These are phyloP conservation scores for Raphanus hybrid DNA, from an alignment of 441 rosid genomes.

Conservation along the genomic window DNA sequence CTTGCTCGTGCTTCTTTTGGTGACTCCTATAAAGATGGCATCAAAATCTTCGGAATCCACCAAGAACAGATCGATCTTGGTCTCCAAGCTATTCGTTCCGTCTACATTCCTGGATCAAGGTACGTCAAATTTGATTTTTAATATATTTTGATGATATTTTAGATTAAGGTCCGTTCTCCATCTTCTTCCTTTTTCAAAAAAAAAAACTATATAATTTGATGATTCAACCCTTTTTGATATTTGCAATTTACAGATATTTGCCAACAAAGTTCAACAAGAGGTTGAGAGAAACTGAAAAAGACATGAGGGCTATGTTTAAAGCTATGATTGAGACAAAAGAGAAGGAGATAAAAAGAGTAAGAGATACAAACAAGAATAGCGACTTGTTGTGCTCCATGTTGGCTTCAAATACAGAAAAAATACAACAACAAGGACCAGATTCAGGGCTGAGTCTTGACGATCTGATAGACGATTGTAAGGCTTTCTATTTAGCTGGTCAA, in stretches of 20 bases:
- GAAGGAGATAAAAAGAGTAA: constrained; percentile 38
- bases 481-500: constrained; percentile 70
- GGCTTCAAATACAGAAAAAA: constrained; percentile 46
- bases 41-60: constrained; percentile 41
- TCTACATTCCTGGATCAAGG: constrained; percentile 48
- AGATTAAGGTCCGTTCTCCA: too few species aligned
- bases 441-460: constrained; percentile 47
- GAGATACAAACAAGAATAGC: constrained; percentile 31
- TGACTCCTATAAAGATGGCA: constrained; percentile 38
- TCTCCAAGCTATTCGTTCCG: constrained; percentile 41
- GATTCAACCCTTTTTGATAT: neutral
- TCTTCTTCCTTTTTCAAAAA: too few species aligned
- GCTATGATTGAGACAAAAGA: constrained; percentile 45
- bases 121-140: neutral
- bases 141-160: too few species aligned
- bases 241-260: constrained; percentile 26
- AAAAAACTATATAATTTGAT: too few species aligned
- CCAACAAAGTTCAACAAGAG: constrained; percentile 50
- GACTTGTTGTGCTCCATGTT: constrained; percentile 51
- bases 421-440: constrained; percentile 38
- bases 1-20: constrained; percentile 47
- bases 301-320: constrained; percentile 43
- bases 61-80: constrained; percentile 46
- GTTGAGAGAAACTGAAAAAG: constrained; percentile 43
- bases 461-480: constrained; percentile 70